Evolutionary conservation across 2,329 filamentous ascomycete genomes (phyloP), one percentile per base, ranked within the genome.

Genomic region (Aspergillus sp.): DNA sequence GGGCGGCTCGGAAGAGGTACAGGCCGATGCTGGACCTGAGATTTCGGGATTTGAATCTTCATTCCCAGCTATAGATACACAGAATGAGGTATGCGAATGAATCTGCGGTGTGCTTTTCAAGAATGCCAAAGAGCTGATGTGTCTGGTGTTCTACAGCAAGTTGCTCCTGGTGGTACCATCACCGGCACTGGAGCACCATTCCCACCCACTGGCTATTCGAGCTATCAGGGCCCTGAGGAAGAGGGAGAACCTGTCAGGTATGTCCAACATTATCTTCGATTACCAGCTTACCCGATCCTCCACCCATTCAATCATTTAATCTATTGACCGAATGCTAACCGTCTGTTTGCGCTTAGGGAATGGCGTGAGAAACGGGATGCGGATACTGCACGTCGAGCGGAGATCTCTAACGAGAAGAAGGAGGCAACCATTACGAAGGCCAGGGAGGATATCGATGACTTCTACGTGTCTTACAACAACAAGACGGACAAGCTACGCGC

Each of bases 391-490:
- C 92, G 93, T 76, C 90, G 93, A 69, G 88, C 91, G 64, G 88
- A 96, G 75, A 86, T 93, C 65, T 93, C 93, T 54, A 86, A 87
- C 42, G 82, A 86, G 64, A 91, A 93, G 79, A 95, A 95, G 74
- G 85, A 86, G 62, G 88, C 93, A 74, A 97, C 92, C 2, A 80
- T 97, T 72, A 87, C 91, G 74, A 91, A 95, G 67, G 95, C 95
- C 11, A 91, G 92, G 72, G 85, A 93, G 73, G 95, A 96, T 75
- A 96, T 99, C 64, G 95, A 99, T 74, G 95, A 97, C 75, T 99
- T 98, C 79, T 99, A 99, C 82, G 93, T 97, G 73, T 97, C 96
- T 78, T 99, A 99, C 82, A 98, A 98, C 81, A 88, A 89, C 76
- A 96, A 97, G 81, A 93, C 95, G 75, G 95, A 99, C 75, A 98